These are phyloP conservation scores for Yamagishiella unicocca DNA, from an alignment of 139 green algal species.

Conservation along the genomic window DNA sequence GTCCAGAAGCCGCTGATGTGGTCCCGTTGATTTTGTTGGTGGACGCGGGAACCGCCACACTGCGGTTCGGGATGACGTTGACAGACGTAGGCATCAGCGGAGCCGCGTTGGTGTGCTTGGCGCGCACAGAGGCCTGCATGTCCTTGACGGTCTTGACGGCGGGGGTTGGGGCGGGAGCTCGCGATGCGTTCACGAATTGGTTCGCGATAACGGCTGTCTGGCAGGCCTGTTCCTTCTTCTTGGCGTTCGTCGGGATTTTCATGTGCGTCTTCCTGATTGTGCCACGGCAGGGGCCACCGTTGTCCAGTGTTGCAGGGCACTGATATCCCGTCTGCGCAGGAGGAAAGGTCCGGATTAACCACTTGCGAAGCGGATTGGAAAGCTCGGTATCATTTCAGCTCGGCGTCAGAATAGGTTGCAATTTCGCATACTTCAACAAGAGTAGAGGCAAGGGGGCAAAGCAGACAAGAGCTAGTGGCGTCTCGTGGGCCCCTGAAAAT, in stretches of 20 bases:
- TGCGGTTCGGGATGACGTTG: too few relatives aligned
- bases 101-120: background rate
- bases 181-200: background rate
- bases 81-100: background rate
- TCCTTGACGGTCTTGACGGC: background rate
- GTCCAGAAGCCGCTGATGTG: too few relatives aligned
- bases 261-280: constrained; percentile 14
- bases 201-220: background rate
- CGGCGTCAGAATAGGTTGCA: background rate
- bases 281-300: background rate
- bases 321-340: constrained; percentile 1
- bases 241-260: background rate
- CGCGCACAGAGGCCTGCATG: background rate
- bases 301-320: background rate
- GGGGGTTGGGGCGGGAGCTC: background rate
- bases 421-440: background rate
- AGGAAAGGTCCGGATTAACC: background rate
- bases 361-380: background rate
- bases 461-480: background rate
- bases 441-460: background rate
- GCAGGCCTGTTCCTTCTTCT: constrained; percentile 12
- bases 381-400: background rate
- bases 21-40: too few relatives aligned
- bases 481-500: too few relatives aligned
- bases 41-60: too few relatives aligned